A percentile compares a stretch with the other conserved stretches of the same genome.
phyloP scores from a whole-genome alignment of 83 land plant genomes.

The Diphasiastrum complanatum region DNA sequence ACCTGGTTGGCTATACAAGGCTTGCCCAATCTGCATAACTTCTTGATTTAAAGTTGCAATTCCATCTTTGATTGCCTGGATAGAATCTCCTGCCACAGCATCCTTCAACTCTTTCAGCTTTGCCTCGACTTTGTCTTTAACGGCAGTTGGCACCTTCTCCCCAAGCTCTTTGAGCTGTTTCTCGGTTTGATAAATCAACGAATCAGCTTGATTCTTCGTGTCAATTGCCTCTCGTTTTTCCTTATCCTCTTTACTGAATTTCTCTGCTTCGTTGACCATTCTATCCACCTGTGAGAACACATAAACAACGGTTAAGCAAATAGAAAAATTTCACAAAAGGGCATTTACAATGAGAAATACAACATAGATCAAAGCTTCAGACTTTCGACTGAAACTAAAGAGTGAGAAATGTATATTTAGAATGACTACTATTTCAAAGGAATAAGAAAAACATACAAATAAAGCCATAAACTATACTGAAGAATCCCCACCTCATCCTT shows the following conservation, averaged over 20 bases:
- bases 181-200: conserved; percentile 66
- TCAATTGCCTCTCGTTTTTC: conserved; percentile 75
- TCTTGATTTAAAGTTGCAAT: conserved; percentile 76
- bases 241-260: conserved; percentile 73
- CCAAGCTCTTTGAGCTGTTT: conserved; percentile 73
- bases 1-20: conserved; percentile 68
- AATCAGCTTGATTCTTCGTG: conserved; percentile 77
- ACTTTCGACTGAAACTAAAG: too few relatives aligned
- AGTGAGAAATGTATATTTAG: too few relatives aligned
- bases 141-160: conserved; percentile 60
- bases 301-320: not conserved
- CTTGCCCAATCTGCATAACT: conserved; percentile 77
- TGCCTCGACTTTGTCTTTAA: conserved; percentile 70
- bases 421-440: too few relatives aligned
- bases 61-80: conserved; percentile 62
- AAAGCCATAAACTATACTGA: too few relatives aligned
- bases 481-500: conserved; percentile 47
- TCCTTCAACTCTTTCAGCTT: conserved; percentile 61
- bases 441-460: too few relatives aligned
- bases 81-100: conserved; percentile 47
- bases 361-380: too few relatives aligned
- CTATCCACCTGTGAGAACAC: conserved; percentile 52
- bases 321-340: not conserved
- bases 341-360: not conserved
- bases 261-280: conserved; percentile 80